Evolutionary conservation across 2,329 filamentous ascomycete genomes (phyloP), one percentile per base, ranked within the genome.

Genomic region (Peltaster fructicola): DNA sequence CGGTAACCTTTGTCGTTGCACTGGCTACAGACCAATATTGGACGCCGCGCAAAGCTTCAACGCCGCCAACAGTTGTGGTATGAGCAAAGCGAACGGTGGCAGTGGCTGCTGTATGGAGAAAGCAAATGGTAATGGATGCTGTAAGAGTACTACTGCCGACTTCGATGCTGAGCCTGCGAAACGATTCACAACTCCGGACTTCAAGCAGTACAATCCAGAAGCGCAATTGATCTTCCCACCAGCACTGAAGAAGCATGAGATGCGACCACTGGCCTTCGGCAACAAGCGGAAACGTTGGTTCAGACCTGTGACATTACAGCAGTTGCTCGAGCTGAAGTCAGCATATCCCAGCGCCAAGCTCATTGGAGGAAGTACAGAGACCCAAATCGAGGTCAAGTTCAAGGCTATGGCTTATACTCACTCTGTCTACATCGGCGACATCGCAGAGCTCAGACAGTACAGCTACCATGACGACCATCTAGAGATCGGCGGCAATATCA

Each of bases 341-440:
- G 71, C 67, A 0, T 74, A 81, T 37, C 85, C 85, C 0, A 70
- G 73, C 14, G 81, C 85, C 4, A 98, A 95, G 52, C 71, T 98
- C 32, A 92, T 98, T 32, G 85, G 82, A 24, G 88, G 88, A 32
- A 92, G 82, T 47, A 91, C 84, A 2, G 88, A 98, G 51, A 95
- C 85, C 0, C 88, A 95, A 52, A 95, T 98, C 32, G 88, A 98
- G 53, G 78, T 90, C 55, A 93, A 92, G 53, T 95, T 98, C 65
- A 95, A 95, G 56, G 81, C 75, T 1, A 68, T 92, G 60, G 68
- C 82, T 40, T 95, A 95, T 46, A 74, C 75, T 4, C 71, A 79
- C 1, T 93, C 84, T 0, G 78, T 98, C 0, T 95, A 76, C 37
- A 78, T 95, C 7, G 84, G 85, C 7, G 88, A 98, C 42, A 92